Base-by-base conservation (phyloP, 306 rosid genomes). In the Cicer chorassanicum region DNA sequence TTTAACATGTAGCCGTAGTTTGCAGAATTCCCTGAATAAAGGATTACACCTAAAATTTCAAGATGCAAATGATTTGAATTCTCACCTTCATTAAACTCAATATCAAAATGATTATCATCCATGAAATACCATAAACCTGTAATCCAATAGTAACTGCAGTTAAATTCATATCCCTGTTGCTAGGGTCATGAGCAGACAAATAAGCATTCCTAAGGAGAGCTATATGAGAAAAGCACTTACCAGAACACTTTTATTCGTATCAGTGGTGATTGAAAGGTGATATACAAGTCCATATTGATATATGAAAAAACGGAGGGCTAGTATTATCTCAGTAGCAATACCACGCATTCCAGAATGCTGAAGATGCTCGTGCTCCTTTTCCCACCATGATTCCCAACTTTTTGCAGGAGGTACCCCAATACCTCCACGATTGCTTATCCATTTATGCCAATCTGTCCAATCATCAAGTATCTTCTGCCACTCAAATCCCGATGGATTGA, bases 311-410 rank as follows among this genome's bases (percentile, higher is more conserved):
- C 97, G 98, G 40, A 90, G 44, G n/a, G 98, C 83, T n/a, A 94
- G 76, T 79, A 94, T 61, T 77, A 94, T 91, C 90, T 94, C 97
- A 48, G 77, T 36, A 42, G 76, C 66, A 55, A 81, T 73, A 54
- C 98, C 97, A 8, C 91, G 95, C 67, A 24, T 76, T 68, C 98
- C 98, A 0, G 97, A 81, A 86, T 82, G 34, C 10, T 41, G 87
- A 38, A 94, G 93, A 91, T 91, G 98, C 65, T 86, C 90, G 1
- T 88, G 91, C 60, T 94, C 97, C 48, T 88, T 88, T 76, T 91
- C 94, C 98, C 98, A 91, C 98, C 97, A 94, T 49, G 98, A 94
- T 81, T 94, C 98, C 98, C 98, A 94, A 78, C 98, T 94, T 69
- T 68, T 94, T 9, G 87, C 93, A 0, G 90, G 88, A 54, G 86